Evolutionary conservation across 345 rosid genomes (phyloP).

Genomic region (Eucalyptus tenuipes): DNA sequence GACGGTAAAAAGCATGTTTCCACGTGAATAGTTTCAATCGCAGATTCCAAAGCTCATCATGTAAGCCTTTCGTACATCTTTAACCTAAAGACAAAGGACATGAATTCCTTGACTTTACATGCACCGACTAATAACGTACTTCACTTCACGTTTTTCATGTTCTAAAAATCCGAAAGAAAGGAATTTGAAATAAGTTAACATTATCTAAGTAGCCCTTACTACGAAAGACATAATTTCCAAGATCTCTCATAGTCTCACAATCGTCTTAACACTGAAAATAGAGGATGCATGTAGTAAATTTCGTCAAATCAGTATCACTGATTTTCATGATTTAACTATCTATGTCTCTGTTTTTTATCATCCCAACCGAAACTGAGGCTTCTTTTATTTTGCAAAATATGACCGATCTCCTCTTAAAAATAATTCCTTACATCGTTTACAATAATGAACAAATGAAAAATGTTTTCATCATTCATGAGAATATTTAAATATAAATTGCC

Average conservation of each 20-base stretch:
- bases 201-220: not conserved
- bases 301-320: not conserved
- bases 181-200: not conserved
- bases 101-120: not conserved
- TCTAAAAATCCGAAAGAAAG: not conserved
- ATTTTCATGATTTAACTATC: not conserved
- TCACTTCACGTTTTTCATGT: not conserved
- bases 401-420: not conserved
- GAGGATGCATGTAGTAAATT: not conserved
- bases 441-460: rapidly evolving
- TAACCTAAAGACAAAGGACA: not conserved
- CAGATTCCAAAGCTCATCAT: not conserved
- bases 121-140: not conserved
- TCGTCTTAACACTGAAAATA: not conserved
- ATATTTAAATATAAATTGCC: too few species aligned
- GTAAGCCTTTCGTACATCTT: not conserved
- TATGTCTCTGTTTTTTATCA: not conserved
- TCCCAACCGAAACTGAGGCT: not conserved
- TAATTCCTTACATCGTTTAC: too few species aligned
- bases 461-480: too few species aligned
- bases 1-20: not conserved
- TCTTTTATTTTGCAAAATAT: not conserved
- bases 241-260: not conserved
- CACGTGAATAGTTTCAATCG: not conserved
- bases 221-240: not conserved